Evolutionary conservation across 1,284 basidiomycete species (phyloP), one percentile per base, ranked within the genome.

Genomic region (Neonothopanus nambi): DNA sequence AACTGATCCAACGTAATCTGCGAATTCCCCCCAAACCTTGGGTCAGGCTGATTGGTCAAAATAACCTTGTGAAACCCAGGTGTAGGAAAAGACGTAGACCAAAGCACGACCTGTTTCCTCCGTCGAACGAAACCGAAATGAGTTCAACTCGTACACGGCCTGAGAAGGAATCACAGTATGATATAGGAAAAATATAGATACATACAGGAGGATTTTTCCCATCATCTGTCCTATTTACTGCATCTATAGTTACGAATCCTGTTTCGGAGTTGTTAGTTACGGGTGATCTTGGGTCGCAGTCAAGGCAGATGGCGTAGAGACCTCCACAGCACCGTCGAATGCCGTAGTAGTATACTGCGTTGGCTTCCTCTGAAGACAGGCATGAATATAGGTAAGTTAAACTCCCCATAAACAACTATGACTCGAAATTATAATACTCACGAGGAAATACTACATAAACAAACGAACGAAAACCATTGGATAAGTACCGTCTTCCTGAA

Each of bases 261-360:
- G n/a, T n/a, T n/a, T 55, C 57, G 36, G 61, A 51, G 33, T 65
- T n/a, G n/a, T n/a, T n/a, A n/a, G 17, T 12, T 21, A 21, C 48
- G 13, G 53, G 59, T 36, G 61, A 44, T 24, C 62, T 62, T 18
- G 64, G 64, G 49, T 67, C 63, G 54, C 66, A 67, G 56, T 69
- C 68, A 43, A 67, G 50, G 55, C 67, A 69, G 18, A 68, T 68
- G 15, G 23, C 44, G 43, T 56, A 56, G n/a, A 41, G 21, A 13
- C 52, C 63, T 5, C 63, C 63, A 20, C 48, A 36, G 30, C 51
- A 59, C 3, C 59, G 56, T 17, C 41, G 48, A 13, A 68, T 66
- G 1, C 67, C 67, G 48, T 59, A 69, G 55, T 66, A 67, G 30
- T 62, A 65, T 39, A 69, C 67, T 3, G 59, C 67, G 15, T 59